These are phyloP conservation scores for Mitragyna speciosa DNA, from an alignment of 257 asterid species.

Conservation along the genomic window DNA sequence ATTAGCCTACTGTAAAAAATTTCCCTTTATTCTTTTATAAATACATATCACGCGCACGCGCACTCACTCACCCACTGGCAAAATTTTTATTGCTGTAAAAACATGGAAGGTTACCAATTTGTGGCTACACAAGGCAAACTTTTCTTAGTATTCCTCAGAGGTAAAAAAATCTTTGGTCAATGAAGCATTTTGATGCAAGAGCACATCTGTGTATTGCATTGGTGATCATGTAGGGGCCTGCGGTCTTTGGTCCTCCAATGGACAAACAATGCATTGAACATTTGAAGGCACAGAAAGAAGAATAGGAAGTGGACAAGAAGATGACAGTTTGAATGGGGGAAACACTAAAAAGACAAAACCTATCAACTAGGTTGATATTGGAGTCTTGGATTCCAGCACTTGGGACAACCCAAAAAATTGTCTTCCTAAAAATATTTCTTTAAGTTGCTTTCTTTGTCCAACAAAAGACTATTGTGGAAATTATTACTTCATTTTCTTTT, in stretches of 20 bases:
- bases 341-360: slow-evolving; percentile 20
- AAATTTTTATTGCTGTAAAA: too few relatives aligned
- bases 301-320: slow-evolving; percentile 17
- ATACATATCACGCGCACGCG: neutral
- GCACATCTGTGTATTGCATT: neutral
- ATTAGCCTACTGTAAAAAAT: too few relatives aligned
- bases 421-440: slow-evolving; percentile 3
- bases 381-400: slow-evolving; percentile 23
- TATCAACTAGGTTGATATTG: slow-evolving; percentile 18
- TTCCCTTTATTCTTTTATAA: too few relatives aligned
- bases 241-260: neutral
- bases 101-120: neutral
- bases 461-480: slow-evolving; percentile 23
- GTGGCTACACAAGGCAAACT: too few relatives aligned
- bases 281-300: neutral
- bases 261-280: neutral
- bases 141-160: too few relatives aligned
- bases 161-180: neutral
- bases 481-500: slow-evolving; percentile 25
- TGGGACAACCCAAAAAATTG: neutral
- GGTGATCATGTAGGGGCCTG: slow-evolving; percentile 29
- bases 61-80: too few relatives aligned
- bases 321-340: slow-evolving; percentile 23
- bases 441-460: slow-evolving; percentile 22
- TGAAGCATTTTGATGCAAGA: slow-evolving; percentile 8